These are phyloP conservation scores for Alternaria tenuissima DNA, from an alignment of 2,329 filamentous ascomycete genomes.

Conservation along the genomic window DNA sequence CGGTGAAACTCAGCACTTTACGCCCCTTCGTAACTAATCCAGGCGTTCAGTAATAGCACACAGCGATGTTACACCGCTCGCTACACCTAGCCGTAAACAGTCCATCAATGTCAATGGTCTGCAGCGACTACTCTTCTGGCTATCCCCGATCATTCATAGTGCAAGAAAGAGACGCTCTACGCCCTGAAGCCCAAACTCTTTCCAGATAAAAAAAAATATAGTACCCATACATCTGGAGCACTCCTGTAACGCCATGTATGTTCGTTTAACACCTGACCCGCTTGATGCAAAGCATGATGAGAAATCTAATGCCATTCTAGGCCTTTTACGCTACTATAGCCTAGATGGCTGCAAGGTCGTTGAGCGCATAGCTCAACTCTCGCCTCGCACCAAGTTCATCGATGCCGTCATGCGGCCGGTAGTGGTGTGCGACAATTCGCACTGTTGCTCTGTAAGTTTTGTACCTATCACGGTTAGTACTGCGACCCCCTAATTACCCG, in stretches of 20 bases:
- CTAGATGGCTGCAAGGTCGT: conserved; percentile 43
- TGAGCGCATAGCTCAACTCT: conserved; percentile 51
- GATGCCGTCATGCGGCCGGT: conserved; percentile 51
- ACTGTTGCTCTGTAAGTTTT: conserved; percentile 54
- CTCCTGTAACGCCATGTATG: background rate
- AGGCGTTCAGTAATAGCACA: background rate
- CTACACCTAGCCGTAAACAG: conserved; percentile 5
- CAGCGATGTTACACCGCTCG: conserved; percentile 11
- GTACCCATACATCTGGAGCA: background rate
- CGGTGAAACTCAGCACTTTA: background rate
- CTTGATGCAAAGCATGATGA: conserved; percentile 4
- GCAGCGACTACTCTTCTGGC: background rate
- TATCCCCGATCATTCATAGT: background rate
- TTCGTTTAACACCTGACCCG: conserved; percentile 1
- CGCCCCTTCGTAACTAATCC: background rate
- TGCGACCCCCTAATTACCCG: background rate
- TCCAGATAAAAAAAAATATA: background rate
- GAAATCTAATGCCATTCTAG: background rate
- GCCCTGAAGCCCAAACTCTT: background rate
- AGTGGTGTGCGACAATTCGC: conserved; percentile 55
- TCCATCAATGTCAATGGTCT: background rate
- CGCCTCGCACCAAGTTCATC: conserved; percentile 56
- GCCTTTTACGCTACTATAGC: background rate
- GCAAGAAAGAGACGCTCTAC: background rate
- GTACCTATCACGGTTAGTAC: conserved; percentile 49